Percentiles rank a stretch among this genome's conserved stretches.
Evolutionary conservation across 2,329 filamentous ascomycete genomes (phyloP).

Genomic region (Ciborinia camelliae): DNA sequence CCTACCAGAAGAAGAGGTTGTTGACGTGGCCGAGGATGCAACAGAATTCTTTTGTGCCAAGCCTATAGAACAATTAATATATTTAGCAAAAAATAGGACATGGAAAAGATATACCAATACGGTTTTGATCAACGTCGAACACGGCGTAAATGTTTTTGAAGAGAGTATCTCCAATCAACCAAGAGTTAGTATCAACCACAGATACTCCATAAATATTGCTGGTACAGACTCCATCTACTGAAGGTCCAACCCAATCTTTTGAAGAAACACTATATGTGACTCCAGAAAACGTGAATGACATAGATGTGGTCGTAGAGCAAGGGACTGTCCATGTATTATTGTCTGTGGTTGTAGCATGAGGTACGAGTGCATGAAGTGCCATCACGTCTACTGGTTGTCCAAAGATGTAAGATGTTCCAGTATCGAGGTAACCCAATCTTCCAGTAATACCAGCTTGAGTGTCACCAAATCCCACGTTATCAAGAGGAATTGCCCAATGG

Average conservation of each 20-base stretch:
- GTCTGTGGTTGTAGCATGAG: slow-evolving; percentile 51
- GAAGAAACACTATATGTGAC: slow-evolving; percentile 63
- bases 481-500: slow-evolving; percentile 72
- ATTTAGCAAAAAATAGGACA: not conserved
- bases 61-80: slow-evolving; percentile 6
- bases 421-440: slow-evolving; percentile 72
- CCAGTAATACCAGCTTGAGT: slow-evolving; percentile 47
- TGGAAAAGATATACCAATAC: slow-evolving; percentile 52
- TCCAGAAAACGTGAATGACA: slow-evolving; percentile 67
- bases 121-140: slow-evolving; percentile 69
- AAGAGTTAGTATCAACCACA: slow-evolving; percentile 55
- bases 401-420: slow-evolving; percentile 77
- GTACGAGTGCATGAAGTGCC: slow-evolving; percentile 64
- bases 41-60: slow-evolving; percentile 13
- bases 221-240: slow-evolving; percentile 47
- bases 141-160: slow-evolving; percentile 87
- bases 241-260: slow-evolving; percentile 65
- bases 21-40: slow-evolving; percentile 6
- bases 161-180: slow-evolving; percentile 84
- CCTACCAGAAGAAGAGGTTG: slow-evolving; percentile 22
- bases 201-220: slow-evolving; percentile 74
- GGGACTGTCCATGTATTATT: slow-evolving; percentile 68
- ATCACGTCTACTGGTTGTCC: slow-evolving; percentile 65
- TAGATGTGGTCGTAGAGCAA: slow-evolving; percentile 59
- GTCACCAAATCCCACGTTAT: slow-evolving; percentile 61